Percentiles rank a stretch among this genome's conserved stretches.
phyloP scores from a whole-genome alignment of 345 rosid genomes.

The Adansonia digitata region DNA sequence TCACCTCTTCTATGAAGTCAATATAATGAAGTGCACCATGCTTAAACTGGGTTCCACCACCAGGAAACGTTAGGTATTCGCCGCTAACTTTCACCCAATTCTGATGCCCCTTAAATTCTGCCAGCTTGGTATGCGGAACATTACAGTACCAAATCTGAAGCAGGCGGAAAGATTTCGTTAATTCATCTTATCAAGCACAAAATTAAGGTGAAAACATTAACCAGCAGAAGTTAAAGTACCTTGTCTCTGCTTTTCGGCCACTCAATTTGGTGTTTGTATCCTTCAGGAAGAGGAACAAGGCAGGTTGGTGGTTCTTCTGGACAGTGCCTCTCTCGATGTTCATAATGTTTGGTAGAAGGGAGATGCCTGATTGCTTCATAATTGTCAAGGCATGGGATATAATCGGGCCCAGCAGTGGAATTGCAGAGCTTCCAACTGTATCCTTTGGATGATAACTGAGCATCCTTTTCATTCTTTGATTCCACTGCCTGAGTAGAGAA shows the following conservation, averaged over 20 bases:
- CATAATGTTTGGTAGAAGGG: constrained; percentile 74
- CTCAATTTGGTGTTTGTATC: constrained; percentile 65
- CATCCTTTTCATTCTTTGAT: constrained; percentile 83
- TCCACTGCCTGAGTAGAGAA: constrained; percentile 89
- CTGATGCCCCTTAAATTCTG: constrained; percentile 83
- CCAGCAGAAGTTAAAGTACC: constrained; percentile 33
- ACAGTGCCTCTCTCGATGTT: constrained; percentile 98
- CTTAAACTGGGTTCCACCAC: constrained; percentile 97
- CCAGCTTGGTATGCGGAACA: constrained; percentile 94
- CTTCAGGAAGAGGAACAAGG: constrained; percentile 84
- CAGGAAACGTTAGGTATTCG: constrained; percentile 92
- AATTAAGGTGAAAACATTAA: neutral
- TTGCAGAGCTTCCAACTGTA: constrained; percentile 84
- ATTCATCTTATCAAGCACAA: neutral
- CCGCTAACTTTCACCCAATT: constrained; percentile 96
- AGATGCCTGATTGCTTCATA: constrained; percentile 72
- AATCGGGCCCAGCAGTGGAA: constrained; percentile 85
- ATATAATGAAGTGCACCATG: constrained; percentile 90
- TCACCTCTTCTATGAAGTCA: constrained; percentile 87
- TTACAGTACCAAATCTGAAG: constrained; percentile 87
- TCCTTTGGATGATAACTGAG: constrained; percentile 43
- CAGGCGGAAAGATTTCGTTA: constrained; percentile 30
- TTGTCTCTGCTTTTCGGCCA: constrained; percentile 98
- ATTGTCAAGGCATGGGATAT: constrained; percentile 96
- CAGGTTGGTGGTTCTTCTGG: constrained; percentile 89